Conservation (phyloP, 1,284 basidiomycete species). For the Ustilago lituana region DNA sequence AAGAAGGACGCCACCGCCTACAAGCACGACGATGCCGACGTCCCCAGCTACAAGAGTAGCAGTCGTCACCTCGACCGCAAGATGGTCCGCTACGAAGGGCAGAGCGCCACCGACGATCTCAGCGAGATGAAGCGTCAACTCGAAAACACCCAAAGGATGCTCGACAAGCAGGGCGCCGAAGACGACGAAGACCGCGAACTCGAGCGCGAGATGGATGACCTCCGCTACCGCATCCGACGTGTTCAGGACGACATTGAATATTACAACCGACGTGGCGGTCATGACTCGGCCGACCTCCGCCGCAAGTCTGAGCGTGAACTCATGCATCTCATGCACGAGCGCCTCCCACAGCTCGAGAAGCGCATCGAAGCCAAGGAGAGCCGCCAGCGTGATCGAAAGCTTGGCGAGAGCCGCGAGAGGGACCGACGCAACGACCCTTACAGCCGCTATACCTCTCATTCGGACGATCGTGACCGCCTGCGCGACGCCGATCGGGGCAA, state of each 20-base stretch:
- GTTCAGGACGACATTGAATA: slow-evolving; percentile 95
- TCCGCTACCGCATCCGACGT: slow-evolving; percentile 84
- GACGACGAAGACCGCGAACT: slow-evolving; percentile 78
- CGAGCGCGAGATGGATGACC: slow-evolving; percentile 86
- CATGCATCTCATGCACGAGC: slow-evolving; percentile 85
- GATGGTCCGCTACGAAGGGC: slow-evolving; percentile 80
- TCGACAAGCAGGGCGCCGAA: slow-evolving; percentile 80
- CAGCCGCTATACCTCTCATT: slow-evolving; percentile 33
- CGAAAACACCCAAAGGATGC: slow-evolving; percentile 80
- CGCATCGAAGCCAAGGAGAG: slow-evolving; percentile 83
- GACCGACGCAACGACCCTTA: slow-evolving; percentile 82
- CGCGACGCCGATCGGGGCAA: slow-evolving; percentile 25
- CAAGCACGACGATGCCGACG: slow-evolving; percentile 77
- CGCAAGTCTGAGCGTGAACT: slow-evolving; percentile 89
- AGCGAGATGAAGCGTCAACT: slow-evolving; percentile 87
- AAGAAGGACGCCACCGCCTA: slow-evolving; percentile 91
- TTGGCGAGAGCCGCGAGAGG: slow-evolving; percentile 73
- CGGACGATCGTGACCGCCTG: slow-evolving; percentile 39
- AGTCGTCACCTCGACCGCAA: slow-evolving; percentile 88
- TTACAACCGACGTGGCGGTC: slow-evolving; percentile 79
- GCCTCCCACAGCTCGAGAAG: slow-evolving; percentile 88
- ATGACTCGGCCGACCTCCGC: slow-evolving; percentile 79
- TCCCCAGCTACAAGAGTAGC: slow-evolving; percentile 80
- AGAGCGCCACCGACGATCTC: slow-evolving; percentile 75
- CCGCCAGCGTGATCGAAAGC: slow-evolving; percentile 74